Evolutionary conservation across 1,139 yeast species (phyloP).

Genomic region (Wickerhamiella infanticola): DNA sequence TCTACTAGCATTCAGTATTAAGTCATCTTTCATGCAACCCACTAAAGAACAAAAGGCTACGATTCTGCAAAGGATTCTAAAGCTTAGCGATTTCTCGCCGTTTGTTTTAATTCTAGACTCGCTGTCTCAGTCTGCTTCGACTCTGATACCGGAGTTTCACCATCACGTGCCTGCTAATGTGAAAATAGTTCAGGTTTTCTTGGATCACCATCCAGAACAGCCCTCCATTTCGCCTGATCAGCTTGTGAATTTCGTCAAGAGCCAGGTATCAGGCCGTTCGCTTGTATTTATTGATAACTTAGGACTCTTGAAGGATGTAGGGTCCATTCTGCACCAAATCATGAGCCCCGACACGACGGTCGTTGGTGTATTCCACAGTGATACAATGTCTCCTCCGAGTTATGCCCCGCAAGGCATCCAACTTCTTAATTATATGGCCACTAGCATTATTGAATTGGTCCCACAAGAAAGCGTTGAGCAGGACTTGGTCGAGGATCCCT

Average conservation of each 20-base stretch:
- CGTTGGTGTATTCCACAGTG: slow-evolving; percentile 13
- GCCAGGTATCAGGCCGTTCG: neutral
- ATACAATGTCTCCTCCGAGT: slow-evolving; percentile 8
- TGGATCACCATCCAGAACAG: slow-evolving; percentile 1
- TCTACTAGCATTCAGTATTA: no score
- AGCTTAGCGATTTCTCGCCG: slow-evolving; percentile 59
- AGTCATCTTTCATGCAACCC: neutral
- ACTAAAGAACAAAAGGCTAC: slow-evolving; percentile 21
- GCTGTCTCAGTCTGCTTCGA: slow-evolving; percentile 47
- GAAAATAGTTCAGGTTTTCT: neutral
- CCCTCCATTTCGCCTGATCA: neutral
- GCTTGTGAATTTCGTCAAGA: neutral
- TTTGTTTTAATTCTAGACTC: slow-evolving; percentile 56
- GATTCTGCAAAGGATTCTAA: slow-evolving; percentile 35
- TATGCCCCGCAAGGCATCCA: slow-evolving; percentile 39
- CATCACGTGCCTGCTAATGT: slow-evolving; percentile 12
- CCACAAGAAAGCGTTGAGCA: slow-evolving; percentile 36
- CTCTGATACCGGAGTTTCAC: slow-evolving; percentile 42
- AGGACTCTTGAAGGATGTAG: slow-evolving; percentile 3
- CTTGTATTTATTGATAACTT: slow-evolving; percentile 6
- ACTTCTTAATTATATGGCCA: slow-evolving; percentile 51
- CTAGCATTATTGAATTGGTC: slow-evolving; percentile 45
- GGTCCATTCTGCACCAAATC: slow-evolving; percentile 6
- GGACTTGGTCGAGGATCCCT: slow-evolving; percentile 24
- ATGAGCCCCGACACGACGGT: slow-evolving; percentile 11